Evolutionary conservation across 2,329 filamentous ascomycete genomes (phyloP).

Genomic region (Xylariomycetidae sp.): DNA sequence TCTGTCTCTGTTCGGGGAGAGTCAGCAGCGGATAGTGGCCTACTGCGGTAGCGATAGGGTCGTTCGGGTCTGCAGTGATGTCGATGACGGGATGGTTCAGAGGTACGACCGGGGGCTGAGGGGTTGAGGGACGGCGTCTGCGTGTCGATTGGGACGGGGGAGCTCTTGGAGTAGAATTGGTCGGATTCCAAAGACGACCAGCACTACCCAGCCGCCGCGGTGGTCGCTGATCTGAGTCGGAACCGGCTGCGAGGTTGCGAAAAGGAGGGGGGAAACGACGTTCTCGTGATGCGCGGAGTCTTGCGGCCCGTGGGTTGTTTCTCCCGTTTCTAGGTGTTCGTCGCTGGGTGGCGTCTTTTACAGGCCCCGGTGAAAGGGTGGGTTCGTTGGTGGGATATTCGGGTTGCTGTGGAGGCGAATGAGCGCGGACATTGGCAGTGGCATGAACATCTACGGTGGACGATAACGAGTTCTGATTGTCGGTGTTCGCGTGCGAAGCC

Average conservation of each 20-base stretch:
- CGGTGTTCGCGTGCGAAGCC: conserved; percentile 27
- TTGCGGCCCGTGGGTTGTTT: conserved; percentile 18
- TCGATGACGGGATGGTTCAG: conserved; percentile 41
- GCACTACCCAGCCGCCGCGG: conserved; percentile 36
- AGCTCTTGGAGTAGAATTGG: conserved; percentile 51
- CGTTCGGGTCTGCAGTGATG: conserved; percentile 29
- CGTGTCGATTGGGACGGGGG: conserved; percentile 24
- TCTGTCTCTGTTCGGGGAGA: conserved; percentile 45
- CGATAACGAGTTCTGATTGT: conserved; percentile 19
- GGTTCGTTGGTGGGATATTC: conserved; percentile 6
- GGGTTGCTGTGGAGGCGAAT: conserved; percentile 12
- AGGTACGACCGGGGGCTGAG: conserved; percentile 48
- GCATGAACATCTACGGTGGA: conserved; percentile 23
- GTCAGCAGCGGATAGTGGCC: conserved; percentile 49
- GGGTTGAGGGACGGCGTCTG: conserved; percentile 47
- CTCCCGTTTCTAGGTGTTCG: conserved; percentile 12
- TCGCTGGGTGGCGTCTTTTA: conserved; percentile 8
- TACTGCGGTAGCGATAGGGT: conserved; percentile 34
- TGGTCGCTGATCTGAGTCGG: conserved; percentile 24
- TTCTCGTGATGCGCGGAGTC: conserved; percentile 12
- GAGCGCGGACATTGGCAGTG: conserved; percentile 9
- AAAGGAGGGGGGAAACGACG: conserved; percentile 36
- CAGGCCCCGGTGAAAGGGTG: conserved; percentile 4
- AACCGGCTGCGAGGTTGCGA: conserved; percentile 33
- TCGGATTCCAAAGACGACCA: conserved; percentile 56